Conservation (phyloP, 2,329 filamentous ascomycete species). For the Ceratocystis diversiconidia region DNA sequence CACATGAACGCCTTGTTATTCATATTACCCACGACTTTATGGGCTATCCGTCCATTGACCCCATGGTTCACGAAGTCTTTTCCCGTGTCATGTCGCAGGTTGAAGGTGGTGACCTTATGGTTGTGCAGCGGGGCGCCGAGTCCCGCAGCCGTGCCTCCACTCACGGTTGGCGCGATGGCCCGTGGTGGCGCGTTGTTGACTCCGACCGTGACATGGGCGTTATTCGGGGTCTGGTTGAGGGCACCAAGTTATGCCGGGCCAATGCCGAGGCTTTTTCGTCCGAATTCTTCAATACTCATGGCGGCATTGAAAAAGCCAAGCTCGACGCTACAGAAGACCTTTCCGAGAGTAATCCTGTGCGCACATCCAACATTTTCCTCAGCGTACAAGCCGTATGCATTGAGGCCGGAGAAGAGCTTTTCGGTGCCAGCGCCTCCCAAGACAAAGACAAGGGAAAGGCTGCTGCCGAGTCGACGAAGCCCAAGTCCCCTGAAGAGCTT, state of each 20-base stretch:
- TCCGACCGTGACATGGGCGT: conserved; percentile 61
- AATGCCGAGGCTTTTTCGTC: conserved; percentile 75
- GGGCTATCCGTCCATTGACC: conserved; percentile 87
- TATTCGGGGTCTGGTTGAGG: conserved; percentile 69
- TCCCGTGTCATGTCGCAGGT: conserved; percentile 97
- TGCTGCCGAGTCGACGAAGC: conserved; percentile 27
- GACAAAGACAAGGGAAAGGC: conserved; percentile 38
- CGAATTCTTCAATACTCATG: conserved; percentile 67
- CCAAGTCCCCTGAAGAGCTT: conserved; percentile 43
- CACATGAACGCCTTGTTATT: conserved; percentile 91
- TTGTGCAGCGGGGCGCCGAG: conserved; percentile 86
- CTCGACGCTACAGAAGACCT: conserved; percentile 64
- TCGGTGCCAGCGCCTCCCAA: conserved; percentile 38
- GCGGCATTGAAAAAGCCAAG: conserved; percentile 68
- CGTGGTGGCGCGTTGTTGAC: conserved; percentile 76
- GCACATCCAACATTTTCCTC: conserved; percentile 88
- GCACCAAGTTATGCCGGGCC: conserved; percentile 79
- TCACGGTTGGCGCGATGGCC: conserved; percentile 78
- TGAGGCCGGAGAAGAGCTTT: conserved; percentile 50
- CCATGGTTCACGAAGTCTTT: conserved; percentile 82
- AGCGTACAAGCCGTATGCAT: conserved; percentile 77
- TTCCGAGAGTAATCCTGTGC: conserved; percentile 74
- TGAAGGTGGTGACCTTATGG: conserved; percentile 86
- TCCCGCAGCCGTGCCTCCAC: conserved; percentile 47
- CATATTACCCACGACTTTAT: conserved; percentile 94